Conservation (phyloP, 2,329 filamentous ascomycete genomes). For the Talaromyces atroroseus region DNA sequence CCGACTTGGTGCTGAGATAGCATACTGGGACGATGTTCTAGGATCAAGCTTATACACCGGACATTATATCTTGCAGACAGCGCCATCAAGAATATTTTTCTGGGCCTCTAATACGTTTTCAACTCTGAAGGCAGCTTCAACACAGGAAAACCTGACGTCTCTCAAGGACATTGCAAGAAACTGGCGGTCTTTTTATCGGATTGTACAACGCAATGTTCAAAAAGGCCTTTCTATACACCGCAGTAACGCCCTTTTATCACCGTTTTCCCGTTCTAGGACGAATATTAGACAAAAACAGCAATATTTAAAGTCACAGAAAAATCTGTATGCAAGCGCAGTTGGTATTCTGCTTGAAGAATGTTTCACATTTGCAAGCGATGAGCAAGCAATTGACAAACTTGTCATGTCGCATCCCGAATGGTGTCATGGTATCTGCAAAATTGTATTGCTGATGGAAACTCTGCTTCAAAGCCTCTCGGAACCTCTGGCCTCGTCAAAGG, state of each 20-base stretch:
- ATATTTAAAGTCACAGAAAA: constrained; percentile 1
- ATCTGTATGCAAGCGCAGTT: constrained; percentile 10
- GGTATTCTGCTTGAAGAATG: constrained; percentile 13
- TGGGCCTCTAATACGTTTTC: neutral
- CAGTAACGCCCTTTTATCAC: constrained; percentile 8
- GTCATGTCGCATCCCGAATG: neutral
- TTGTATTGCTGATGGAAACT: constrained; percentile 8
- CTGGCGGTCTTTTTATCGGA: constrained; percentile 11
- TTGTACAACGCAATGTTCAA: constrained; percentile 9
- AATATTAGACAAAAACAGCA: constrained; percentile 6
- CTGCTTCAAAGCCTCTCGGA: constrained; percentile 5
- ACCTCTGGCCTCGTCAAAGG: neutral
- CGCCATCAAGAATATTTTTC: constrained; percentile 1
- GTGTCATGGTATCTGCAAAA: constrained; percentile 5
- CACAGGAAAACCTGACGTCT: neutral
- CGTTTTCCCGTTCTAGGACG: constrained; percentile 5
- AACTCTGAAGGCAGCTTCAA: neutral
- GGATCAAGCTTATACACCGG: constrained; percentile 9
- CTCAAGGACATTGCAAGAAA: neutral
- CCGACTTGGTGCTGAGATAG: constrained; percentile 8
- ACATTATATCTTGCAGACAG: constrained; percentile 11
- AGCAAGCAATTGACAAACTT: neutral
- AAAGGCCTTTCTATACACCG: neutral
- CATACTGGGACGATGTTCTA: constrained; percentile 11
- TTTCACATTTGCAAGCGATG: constrained; percentile 7